Evolutionary conservation across 1,284 basidiomycete genomes (phyloP).

Genomic region (Ustilago trichophora): DNA sequence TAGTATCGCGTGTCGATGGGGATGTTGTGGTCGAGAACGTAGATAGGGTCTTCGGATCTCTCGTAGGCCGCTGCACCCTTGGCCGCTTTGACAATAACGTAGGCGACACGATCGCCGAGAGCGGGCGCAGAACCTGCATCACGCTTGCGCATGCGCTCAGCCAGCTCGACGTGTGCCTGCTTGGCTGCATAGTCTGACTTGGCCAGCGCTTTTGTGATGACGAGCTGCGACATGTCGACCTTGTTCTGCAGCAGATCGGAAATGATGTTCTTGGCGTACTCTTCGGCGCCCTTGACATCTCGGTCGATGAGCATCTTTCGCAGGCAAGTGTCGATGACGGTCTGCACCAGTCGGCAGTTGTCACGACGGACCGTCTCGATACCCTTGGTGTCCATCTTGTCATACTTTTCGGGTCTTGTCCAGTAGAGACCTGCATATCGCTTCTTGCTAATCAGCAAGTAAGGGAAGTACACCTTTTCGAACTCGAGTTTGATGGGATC

Average conservation of each 20-base stretch:
- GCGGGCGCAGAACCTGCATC: slow-evolving; percentile 65
- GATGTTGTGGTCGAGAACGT: slow-evolving; percentile 66
- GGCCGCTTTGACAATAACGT: slow-evolving; percentile 65
- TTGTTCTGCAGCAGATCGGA: slow-evolving; percentile 66
- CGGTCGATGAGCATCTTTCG: slow-evolving; percentile 67
- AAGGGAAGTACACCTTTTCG: slow-evolving; percentile 66
- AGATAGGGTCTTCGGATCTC: slow-evolving; percentile 65
- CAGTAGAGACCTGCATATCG: slow-evolving; percentile 66
- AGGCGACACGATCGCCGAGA: slow-evolving; percentile 65
- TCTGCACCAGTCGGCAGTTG: slow-evolving; percentile 66
- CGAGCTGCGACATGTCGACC: slow-evolving; percentile 66
- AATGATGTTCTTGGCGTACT: slow-evolving; percentile 64
- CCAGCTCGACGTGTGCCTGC: slow-evolving; percentile 65
- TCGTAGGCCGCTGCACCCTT: slow-evolving; percentile 66
- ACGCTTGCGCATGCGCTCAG: slow-evolving; percentile 65
- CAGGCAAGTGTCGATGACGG: slow-evolving; percentile 65
- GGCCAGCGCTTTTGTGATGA: slow-evolving; percentile 65
- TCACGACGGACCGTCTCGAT: slow-evolving; percentile 67
- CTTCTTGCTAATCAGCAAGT: slow-evolving; percentile 66
- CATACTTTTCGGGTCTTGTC: slow-evolving; percentile 61
- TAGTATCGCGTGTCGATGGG: slow-evolving; percentile 67
- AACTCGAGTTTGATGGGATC: slow-evolving; percentile 66
- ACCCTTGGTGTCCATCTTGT: slow-evolving; percentile 67
- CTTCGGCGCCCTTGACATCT: slow-evolving; percentile 65
- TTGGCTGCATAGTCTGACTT: slow-evolving; percentile 65